Base-by-base conservation (phyloP, 371 early-diverging fungal genomes). In the Mortierella sp. region DNA sequence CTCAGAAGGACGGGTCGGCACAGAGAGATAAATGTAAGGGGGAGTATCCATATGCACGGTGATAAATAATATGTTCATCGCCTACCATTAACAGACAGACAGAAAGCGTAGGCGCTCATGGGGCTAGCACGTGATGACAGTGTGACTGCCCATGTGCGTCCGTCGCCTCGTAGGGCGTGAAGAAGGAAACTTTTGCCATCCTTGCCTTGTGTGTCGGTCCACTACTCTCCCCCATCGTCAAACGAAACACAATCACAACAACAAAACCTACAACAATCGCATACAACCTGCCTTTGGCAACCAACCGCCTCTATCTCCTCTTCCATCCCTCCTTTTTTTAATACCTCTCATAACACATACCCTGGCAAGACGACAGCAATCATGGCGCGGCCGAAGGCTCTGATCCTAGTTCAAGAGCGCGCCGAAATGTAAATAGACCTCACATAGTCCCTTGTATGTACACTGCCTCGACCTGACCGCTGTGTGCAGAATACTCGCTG, bases 321-420 rank as follows among this genome's bases (percentile, higher is more conserved):
- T 26, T 58, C 63, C 63, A 16, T 60, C 16, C 63, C 63, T 60
- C 42, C 38, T 42, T 34, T 24, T 63, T 63, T 34, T 21, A 65
- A 38, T 42, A 1, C 42, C 34, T 19, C 38, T 34, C 2, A 1
- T 7, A 21, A 7, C 34, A 31, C 24, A 68, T 68, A 68, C 24
- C n/a, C 68, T 68, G 68, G 68, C 54, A 19, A 45, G 19, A 50
- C 72, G 14, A 31, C 47, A 11, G 14, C 21, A 9, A 34, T 50
- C 73, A 48, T 72, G 34, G 73, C 72, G 72, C 47, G 72, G 73
- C 52, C 21, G 24, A 72, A 72, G 52, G 48, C 47, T 47, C 72
- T 72, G 45, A 45, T 72, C 31, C 45, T 47, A n/a, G 31, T 72
- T 34, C 31, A 72, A 14, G 72, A 72, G 47, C 34, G 73, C 54